Evolutionary conservation across 2,329 filamentous ascomycete species (phyloP).

Genomic region (Arthrobotrys megalospora): DNA sequence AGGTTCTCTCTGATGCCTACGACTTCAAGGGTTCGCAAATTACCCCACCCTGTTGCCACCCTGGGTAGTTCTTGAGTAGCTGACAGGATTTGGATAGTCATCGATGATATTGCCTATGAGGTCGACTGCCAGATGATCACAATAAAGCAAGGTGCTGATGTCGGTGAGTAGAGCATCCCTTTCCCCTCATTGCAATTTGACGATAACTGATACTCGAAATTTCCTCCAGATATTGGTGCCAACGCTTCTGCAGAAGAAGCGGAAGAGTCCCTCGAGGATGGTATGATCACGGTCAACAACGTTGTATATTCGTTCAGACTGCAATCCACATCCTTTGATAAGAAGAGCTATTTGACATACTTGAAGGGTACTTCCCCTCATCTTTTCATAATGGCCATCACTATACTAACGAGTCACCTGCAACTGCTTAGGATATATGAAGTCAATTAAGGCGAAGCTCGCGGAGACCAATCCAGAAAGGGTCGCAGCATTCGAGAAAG

Average conservation of each 20-base stretch:
- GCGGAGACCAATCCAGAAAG: conserved; percentile 76
- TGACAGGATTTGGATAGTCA: conserved; percentile 66
- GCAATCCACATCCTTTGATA: conserved; percentile 83
- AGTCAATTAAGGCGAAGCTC: conserved; percentile 82
- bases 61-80: background rate
- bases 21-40: conserved; percentile 75
- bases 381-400: background rate
- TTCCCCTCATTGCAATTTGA: background rate
- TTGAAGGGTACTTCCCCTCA: conserved; percentile 80
- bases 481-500: conserved; percentile 84
- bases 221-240: conserved; percentile 84
- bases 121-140: conserved; percentile 92
- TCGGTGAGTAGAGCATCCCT: conserved; percentile 74
- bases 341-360: conserved; percentile 86
- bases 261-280: conserved; percentile 81
- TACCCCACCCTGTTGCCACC: background rate
- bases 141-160: conserved; percentile 74
- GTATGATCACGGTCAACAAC: conserved; percentile 84
- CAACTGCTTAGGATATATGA: conserved; percentile 81
- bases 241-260: conserved; percentile 96
- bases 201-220: conserved; percentile 2
- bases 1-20: conserved; percentile 97
- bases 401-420: background rate
- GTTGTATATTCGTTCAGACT: conserved; percentile 93
- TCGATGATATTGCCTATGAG: conserved; percentile 88